Base-by-base conservation (phyloP, 495 filamentous ascomycete species). In the Aspergillus olivimuriae region DNA sequence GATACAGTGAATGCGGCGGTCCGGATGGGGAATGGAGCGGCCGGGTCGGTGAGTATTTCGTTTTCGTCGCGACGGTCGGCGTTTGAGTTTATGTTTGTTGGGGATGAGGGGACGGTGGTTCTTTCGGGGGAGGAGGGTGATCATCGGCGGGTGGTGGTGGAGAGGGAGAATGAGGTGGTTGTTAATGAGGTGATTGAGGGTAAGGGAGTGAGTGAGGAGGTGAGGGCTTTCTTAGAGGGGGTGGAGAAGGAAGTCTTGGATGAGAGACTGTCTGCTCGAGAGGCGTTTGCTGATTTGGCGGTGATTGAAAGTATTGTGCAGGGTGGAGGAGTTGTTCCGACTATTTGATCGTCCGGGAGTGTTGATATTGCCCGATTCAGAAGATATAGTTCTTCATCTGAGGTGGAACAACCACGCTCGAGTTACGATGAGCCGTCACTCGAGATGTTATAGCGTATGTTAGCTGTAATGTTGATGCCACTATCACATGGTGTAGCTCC, bases 1-100 rank as follows among this genome's bases (percentile, higher is more conserved):
- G 83, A 87, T 51, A 84, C 82, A 4, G 62, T 84, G 34, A 69
- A 78, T 56, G 78, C 81, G 8, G 66, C 73, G 0, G 48, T 80
- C 51, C 14, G 15, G 12, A 24, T 39, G 12, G 11, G 22, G 16
- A 30, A 41, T 20, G 44, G 44, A 11, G n/a, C 14, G 0, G 12
- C 12, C 1, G 44, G 44, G 0, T 34, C 37, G 6, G 7, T 31
- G 22, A 41, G 24, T 41, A 20, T 15, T 12, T 41, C 19, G 7
- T 39, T 18, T 36, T 24, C 9, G 2, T 38, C 23, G 21, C 33
- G 12, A 20, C 20, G 24, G 14, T 32, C 21, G 6, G 26, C 21
- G 5, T 39, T 45, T n/a, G 34, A 45, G 23, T 31, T 45, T 31
- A 26, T 34, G 11, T 22, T 45, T 14, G 43, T 39, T 1, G 32